Evolutionary conservation across 2,329 filamentous ascomycete species (phyloP).

Genomic region (Botrytis paeoniae): DNA sequence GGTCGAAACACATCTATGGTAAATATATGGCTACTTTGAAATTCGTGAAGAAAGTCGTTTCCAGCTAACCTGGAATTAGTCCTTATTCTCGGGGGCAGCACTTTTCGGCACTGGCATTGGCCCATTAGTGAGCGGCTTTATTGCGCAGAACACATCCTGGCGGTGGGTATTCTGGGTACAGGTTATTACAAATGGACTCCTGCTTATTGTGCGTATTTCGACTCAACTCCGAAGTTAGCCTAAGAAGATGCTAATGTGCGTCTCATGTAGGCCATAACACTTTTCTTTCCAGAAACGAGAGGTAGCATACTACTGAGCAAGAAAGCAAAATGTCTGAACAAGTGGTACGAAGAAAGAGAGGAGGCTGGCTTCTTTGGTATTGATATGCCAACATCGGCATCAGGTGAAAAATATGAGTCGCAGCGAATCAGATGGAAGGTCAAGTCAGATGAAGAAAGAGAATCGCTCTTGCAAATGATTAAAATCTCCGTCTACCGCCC

Average conservation of each 20-base stretch:
- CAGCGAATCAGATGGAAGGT: conserved; percentile 76
- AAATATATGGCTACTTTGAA: not conserved
- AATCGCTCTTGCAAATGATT: conserved; percentile 66
- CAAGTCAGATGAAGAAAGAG: conserved; percentile 72
- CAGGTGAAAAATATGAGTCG: conserved; percentile 33
- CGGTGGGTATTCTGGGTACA: conserved; percentile 91
- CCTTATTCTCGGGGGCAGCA: conserved; percentile 76
- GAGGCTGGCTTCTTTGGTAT: conserved; percentile 49
- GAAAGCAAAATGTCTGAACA: conserved; percentile 71
- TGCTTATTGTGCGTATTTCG: conserved; percentile 48
- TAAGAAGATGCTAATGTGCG: not conserved
- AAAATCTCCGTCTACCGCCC: conserved; percentile 71
- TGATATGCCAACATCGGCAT: conserved; percentile 40
- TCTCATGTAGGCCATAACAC: conserved; percentile 47
- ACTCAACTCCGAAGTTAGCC: not conserved
- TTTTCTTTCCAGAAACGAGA: conserved; percentile 78
- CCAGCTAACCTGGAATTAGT: not conserved
- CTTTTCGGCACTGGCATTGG: conserved; percentile 78
- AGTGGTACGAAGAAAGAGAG: conserved; percentile 76
- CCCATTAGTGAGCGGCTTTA: conserved; percentile 67
- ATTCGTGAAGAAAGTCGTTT: no score
- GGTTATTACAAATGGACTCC: conserved; percentile 61
- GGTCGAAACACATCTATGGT: conserved; percentile 85
- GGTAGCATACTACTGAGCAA: conserved; percentile 75
- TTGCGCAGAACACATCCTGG: conserved; percentile 68